Conservation (phyloP, 257 asterid genomes). For the Handroanthus guayacan region DNA sequence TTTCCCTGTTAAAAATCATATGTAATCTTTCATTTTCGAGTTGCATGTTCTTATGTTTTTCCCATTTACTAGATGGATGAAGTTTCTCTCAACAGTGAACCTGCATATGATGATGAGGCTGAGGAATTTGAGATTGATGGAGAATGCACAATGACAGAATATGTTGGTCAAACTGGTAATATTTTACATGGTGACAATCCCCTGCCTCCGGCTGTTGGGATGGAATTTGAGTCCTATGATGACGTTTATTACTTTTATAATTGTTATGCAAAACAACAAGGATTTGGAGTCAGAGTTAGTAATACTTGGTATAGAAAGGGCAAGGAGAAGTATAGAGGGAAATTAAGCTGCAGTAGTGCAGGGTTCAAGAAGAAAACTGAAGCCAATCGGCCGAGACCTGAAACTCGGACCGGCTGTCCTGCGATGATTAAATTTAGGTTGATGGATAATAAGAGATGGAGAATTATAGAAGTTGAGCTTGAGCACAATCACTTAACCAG, state of each 20-base stretch:
- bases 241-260: constrained; percentile 70
- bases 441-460: constrained; percentile 65
- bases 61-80: constrained; percentile 38
- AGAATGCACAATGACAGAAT: constrained; percentile 63
- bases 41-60: neutral
- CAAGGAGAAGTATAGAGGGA: constrained; percentile 69
- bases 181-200: constrained; percentile 57
- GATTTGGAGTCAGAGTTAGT: constrained; percentile 72
- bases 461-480: constrained; percentile 65
- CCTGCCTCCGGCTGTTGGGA: constrained; percentile 66
- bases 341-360: constrained; percentile 72
- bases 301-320: constrained; percentile 75
- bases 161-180: constrained; percentile 51
- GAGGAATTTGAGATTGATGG: constrained; percentile 57
- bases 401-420: constrained; percentile 76
- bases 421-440: constrained; percentile 71
- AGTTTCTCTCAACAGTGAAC: constrained; percentile 53
- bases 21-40: neutral
- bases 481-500: constrained; percentile 69
- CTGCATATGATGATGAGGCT: constrained; percentile 53
- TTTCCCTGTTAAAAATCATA: neutral
- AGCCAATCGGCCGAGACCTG: constrained; percentile 67
- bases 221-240: constrained; percentile 70
- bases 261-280: constrained; percentile 69
- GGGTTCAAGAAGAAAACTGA: constrained; percentile 75